Percentiles rank a stretch among this genome's conserved stretches.
Evolutionary conservation across 1,284 basidiomycete species (phyloP).

Genomic region (Cutaneotrichosporon spelunceum): DNA sequence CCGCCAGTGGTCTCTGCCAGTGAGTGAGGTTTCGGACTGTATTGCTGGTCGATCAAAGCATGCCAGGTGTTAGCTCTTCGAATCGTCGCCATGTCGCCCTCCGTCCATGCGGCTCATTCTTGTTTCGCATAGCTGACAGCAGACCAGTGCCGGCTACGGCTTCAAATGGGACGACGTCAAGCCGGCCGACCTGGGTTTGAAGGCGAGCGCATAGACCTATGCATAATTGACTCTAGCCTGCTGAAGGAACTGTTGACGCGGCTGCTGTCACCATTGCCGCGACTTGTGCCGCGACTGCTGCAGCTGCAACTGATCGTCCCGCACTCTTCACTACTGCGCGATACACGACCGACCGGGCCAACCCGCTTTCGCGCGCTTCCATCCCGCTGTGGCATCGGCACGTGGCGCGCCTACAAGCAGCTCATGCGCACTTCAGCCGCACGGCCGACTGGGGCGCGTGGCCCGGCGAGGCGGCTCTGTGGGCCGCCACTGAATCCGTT

Average conservation of each 20-base stretch:
- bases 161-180: slow-evolving; percentile 34
- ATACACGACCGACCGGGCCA: slow-evolving; percentile 28
- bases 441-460: slow-evolving; percentile 33
- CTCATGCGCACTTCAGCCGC: slow-evolving; percentile 34
- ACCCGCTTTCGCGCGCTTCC: slow-evolving; percentile 11
- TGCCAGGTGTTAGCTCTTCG: background rate
- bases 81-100: too few relatives aligned
- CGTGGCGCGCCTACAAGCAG: slow-evolving; percentile 32
- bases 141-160: slow-evolving; percentile 42
- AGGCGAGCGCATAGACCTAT: slow-evolving; percentile 14
- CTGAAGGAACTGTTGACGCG: too few relatives aligned
- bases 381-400: slow-evolving; percentile 37
- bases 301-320: slow-evolving; percentile 3
- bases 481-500: slow-evolving; percentile 18
- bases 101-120: background rate
- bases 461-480: slow-evolving; percentile 32
- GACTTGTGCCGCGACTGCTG: background rate
- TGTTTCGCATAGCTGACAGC: slow-evolving; percentile 17
- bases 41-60: background rate
- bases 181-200: background rate
- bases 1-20: slow-evolving; percentile 59
- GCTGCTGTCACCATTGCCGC: too few relatives aligned
- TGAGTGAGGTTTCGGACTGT: slow-evolving; percentile 29
- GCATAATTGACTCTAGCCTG: slow-evolving; percentile 11
- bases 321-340: slow-evolving; percentile 43